These are phyloP conservation scores for Medicago ruthenica DNA, from an alignment of 306 rosid genomes.

Conservation along the genomic window DNA sequence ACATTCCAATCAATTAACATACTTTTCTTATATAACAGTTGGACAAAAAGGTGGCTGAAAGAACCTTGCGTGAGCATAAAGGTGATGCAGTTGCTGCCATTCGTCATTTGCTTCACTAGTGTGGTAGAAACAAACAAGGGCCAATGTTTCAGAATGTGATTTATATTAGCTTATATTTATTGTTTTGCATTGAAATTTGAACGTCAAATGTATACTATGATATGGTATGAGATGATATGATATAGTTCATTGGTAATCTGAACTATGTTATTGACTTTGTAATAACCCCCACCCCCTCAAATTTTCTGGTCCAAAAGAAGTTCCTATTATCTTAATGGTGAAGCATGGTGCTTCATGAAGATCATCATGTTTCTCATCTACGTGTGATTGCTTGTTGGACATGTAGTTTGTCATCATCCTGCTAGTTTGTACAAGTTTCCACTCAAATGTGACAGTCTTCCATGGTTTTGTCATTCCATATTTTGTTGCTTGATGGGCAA, in stretches of 20 bases:
- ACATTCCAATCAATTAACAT: conserved; percentile 1
- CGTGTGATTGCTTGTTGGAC: conserved; percentile 1
- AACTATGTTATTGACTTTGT: neutral
- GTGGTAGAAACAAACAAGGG: conserved; percentile 12
- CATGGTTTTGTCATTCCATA: neutral
- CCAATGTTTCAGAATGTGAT: conserved; percentile 23
- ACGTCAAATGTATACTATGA: conserved; percentile 23
- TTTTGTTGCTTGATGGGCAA: neutral
- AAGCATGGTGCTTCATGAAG: conserved; percentile 7
- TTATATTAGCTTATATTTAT: conserved; percentile 8
- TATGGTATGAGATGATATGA: neutral
- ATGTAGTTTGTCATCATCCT: neutral
- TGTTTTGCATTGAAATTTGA: conserved; percentile 28
- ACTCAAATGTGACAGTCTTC: conserved; percentile 11
- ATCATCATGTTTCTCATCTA: neutral
- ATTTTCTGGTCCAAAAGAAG: neutral
- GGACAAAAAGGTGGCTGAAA: conserved; percentile 95
- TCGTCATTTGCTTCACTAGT: conserved; percentile 71
- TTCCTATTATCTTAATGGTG: conserved; percentile 13
- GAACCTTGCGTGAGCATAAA: conserved; percentile 94
- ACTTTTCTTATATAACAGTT: conserved; percentile 48
- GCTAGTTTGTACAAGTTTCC: conserved; percentile 6
- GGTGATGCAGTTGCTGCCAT: conserved; percentile 98
- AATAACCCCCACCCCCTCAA: neutral
- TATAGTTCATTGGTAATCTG: conserved; percentile 22